Evolutionary conservation across 2,329 filamentous ascomycete genomes (phyloP).

Genomic region (Thermothelomyces thermophilus): DNA sequence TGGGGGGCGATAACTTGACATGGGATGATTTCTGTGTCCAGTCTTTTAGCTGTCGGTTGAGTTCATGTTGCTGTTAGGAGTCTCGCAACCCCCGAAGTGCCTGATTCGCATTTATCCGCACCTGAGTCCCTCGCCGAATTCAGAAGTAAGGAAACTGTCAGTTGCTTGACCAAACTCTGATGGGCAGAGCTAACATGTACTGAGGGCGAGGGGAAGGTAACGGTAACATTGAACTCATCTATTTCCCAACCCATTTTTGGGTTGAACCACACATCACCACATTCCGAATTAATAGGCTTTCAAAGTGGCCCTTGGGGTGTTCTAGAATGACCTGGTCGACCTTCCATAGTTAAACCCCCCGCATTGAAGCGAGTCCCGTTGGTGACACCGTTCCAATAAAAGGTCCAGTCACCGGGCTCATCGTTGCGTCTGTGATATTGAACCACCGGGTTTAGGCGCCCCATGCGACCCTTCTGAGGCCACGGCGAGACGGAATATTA

Average conservation of each 20-base stretch:
- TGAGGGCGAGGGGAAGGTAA: background rate
- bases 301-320: background rate
- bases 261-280: background rate
- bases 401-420: background rate
- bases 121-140: no score
- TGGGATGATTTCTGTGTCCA: no score
- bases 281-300: background rate
- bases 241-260: background rate
- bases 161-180: background rate
- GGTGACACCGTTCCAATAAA: background rate
- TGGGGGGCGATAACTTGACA: no score
- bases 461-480: background rate
- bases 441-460: background rate
- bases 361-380: constrained; percentile 10
- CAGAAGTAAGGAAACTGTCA: no score
- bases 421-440: background rate
- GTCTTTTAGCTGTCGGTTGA: no score
- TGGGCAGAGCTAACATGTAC: no score
- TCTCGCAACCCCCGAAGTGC: background rate
- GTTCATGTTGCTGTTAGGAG: background rate
- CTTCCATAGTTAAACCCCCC: background rate
- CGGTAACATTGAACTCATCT: constrained; percentile 1
- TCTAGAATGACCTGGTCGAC: background rate
- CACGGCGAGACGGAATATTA: constrained; percentile 13
- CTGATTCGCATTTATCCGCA: background rate